Percentiles rank a stretch among this genome's conserved stretches.
Conservation (phyloP, 1,284 basidiomycete genomes). For the Kalmanozyma brasiliensis region DNA sequence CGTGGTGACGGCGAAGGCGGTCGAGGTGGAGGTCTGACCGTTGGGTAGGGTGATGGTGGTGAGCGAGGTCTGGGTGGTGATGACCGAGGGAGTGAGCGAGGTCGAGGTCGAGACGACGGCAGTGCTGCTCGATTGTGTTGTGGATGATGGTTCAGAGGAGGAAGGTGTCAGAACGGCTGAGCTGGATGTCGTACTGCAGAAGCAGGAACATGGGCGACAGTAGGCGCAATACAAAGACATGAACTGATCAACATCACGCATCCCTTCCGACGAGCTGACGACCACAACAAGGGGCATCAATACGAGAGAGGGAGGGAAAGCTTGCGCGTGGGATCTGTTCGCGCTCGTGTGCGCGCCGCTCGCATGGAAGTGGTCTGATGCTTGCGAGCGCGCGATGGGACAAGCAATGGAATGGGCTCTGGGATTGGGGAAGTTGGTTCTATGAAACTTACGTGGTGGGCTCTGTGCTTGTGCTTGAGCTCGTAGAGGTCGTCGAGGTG, state of each 20-base stretch:
- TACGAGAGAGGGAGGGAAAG: not conserved
- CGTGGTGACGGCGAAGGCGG: conserved; percentile 45
- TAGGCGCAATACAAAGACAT: conserved; percentile 18
- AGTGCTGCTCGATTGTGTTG: conserved; percentile 12
- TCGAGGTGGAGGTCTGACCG: conserved; percentile 47
- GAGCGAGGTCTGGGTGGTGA: conserved; percentile 44
- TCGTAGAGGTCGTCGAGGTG: conserved; percentile 5
- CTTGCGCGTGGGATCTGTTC: conserved; percentile 1
- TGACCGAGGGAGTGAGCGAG: conserved; percentile 22
- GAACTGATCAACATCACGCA: conserved; percentile 28
- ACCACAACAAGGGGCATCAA: not conserved
- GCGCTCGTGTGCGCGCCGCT: conserved; percentile 16
- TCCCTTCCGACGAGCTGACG: conserved; percentile 15
- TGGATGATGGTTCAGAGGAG: conserved; percentile 14
- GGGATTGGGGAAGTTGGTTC: no score
- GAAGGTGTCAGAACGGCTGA: conserved; percentile 38
- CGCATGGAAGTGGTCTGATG: conserved; percentile 19
- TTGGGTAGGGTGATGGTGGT: conserved; percentile 45
- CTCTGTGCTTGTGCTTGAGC: conserved; percentile 24
- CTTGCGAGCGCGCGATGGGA: conserved; percentile 15
- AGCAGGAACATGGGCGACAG: conserved; percentile 7
- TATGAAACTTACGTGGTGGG: conserved; percentile 50
- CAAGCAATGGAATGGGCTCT: not conserved
- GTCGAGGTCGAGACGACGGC: conserved; percentile 32
- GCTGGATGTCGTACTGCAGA: conserved; percentile 30